Base-by-base conservation (phyloP, 352 stramenopile species). In the Phytophthora ramorum region DNA sequence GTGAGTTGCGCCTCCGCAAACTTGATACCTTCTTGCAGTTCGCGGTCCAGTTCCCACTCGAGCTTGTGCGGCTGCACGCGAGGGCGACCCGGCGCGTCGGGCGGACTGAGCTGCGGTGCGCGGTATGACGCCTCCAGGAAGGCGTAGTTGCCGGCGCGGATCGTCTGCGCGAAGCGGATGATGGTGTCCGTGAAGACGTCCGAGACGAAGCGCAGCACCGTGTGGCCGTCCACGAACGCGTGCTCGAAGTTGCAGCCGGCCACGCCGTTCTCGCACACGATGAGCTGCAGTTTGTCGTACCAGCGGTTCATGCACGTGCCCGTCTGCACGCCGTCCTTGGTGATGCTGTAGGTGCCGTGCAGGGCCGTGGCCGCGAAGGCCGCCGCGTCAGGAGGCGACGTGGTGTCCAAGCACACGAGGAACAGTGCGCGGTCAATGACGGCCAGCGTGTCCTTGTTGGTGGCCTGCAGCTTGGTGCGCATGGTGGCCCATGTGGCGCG, bases 231-330 rank as follows among this genome's bases (percentile, higher is more conserved):
- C 43, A 98, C 96, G 32, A 97, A 97, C 54, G 93, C 97, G 78
- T 99, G 97, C 83, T 99, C 96, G 82, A 99, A 99, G 79, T 98
- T 99, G 71, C 98, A 93, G 17, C 94, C 95, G 14, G 95, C 93
- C 34, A 93, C 91, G 65, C 96, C 95, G 60, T 98, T 97, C 55
- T 93, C 85, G 61, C 91, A 98, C 68, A 98, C 92, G 62, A 98
- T 98, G 13, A 98, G 83, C 78, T 98, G 95, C 20, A 98, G 75
- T 76, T 98, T 99, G 82, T 99, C 96, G 78, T 98, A 98, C 96
- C 96, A 99, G 30, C 97, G 92, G 71, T 99, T 99, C 80, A 97
- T 97, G 76, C 92, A 98, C 60, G 93, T 98, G 41, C 95, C 97
- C 26, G 83, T 86, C 79, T 94, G 81, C 55, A 90, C 67, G 52